Percentiles rank a stretch among this genome's conserved stretches.
These are phyloP conservation scores for Patellaria atrata DNA, from an alignment of 495 filamentous ascomycete genomes.

Conservation along the genomic window DNA sequence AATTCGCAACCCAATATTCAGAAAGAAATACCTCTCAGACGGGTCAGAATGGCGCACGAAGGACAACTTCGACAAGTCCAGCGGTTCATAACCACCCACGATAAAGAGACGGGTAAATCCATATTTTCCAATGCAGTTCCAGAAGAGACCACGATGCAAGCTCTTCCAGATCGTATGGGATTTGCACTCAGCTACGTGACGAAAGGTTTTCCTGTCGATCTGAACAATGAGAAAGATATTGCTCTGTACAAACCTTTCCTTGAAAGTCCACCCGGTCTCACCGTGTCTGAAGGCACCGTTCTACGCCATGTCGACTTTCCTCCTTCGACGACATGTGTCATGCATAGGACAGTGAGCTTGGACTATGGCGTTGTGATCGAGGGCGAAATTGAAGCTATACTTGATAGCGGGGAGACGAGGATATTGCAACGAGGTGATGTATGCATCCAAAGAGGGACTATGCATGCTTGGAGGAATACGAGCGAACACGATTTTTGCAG, in stretches of 20 bases:
- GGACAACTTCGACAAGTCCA: constrained; percentile 16
- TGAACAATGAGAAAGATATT: constrained; percentile 18
- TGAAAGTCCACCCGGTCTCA: constrained; percentile 21
- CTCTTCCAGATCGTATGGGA: constrained; percentile 6
- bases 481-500: constrained; percentile 29
- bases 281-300: constrained; percentile 25
- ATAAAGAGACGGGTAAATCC: constrained; percentile 18
- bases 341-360: constrained; percentile 23
- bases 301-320: constrained; percentile 17
- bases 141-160: constrained; percentile 15
- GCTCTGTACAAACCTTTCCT: constrained; percentile 10
- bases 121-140: constrained; percentile 19
- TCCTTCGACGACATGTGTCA: constrained; percentile 8
- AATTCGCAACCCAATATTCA: too few species aligned
- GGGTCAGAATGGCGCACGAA: constrained; percentile 18
- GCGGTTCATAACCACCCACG: constrained; percentile 23
- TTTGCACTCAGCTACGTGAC: constrained; percentile 18
- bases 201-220: constrained; percentile 16
- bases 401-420: constrained; percentile 45
- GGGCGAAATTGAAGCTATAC: constrained; percentile 39
- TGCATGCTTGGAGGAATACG: constrained; percentile 52
- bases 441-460: constrained; percentile 49
- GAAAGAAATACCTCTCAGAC: too few species aligned
- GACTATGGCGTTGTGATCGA: constrained; percentile 23
- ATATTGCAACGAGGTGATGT: constrained; percentile 47